A percentile compares a stretch with the other conserved stretches of the same genome.
phyloP scores from a whole-genome alignment of 179 eudicot species.

The Corrigiola litoralis region DNA sequence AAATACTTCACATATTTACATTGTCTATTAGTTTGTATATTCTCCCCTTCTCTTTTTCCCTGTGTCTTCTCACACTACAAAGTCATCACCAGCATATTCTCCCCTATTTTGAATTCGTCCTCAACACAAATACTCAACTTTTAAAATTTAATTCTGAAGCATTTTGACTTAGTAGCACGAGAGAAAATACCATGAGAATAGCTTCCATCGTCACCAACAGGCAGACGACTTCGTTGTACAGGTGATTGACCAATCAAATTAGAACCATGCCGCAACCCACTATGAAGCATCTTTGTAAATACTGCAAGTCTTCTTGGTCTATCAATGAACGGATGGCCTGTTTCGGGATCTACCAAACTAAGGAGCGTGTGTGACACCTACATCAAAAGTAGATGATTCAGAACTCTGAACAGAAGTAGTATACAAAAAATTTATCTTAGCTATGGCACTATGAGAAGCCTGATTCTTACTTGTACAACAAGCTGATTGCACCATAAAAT shows the following conservation, averaged over 20 bases:
- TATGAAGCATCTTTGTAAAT: constrained; percentile 78
- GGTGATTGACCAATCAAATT: constrained; percentile 35
- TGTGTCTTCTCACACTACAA: too few relatives aligned
- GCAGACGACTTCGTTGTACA: constrained; percentile 24
- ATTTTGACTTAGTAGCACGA: constrained; percentile 6
- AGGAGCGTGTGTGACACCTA: constrained; percentile 96
- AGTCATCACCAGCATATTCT: not conserved
- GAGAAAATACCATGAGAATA: constrained; percentile 43
- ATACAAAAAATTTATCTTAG: not conserved
- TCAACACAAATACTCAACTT: too few relatives aligned
- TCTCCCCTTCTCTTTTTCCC: too few relatives aligned
- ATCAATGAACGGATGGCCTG: constrained; percentile 59
- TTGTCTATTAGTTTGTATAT: too few relatives aligned
- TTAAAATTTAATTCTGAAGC: too few relatives aligned
- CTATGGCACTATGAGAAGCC: not conserved
- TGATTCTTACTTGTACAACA: constrained; percentile 70
- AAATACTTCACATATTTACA: too few relatives aligned
- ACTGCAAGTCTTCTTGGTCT: constrained; percentile 63
- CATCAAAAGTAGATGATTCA: constrained; percentile 24
- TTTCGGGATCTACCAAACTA: constrained; percentile 70
- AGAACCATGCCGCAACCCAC: constrained; percentile 66
- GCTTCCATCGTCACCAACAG: constrained; percentile 31
- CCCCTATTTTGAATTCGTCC: not conserved
- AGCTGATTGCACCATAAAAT: constrained; percentile 98
- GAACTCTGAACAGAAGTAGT: constrained; percentile 12